Conservation (phyloP, 2,329 filamentous ascomycete genomes). For the Fusarium torreyae region DNA sequence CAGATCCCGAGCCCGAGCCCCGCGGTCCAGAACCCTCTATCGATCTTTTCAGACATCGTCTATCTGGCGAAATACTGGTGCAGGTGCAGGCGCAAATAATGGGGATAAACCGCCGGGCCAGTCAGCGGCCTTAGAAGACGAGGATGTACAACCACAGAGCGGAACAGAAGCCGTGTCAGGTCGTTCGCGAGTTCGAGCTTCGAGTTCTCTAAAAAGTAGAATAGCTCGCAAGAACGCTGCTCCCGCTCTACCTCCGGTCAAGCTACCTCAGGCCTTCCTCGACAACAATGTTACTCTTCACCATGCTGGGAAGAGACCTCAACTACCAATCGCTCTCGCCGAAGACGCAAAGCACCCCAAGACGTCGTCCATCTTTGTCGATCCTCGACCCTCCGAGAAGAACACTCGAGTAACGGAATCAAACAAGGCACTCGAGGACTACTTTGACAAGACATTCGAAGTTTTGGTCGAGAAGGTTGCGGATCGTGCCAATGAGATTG, state of each 20-base stretch:
- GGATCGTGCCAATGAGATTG: slow-evolving; percentile 35
- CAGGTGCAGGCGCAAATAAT: slow-evolving; percentile 39
- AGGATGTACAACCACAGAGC: slow-evolving; percentile 49
- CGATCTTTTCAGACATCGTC: slow-evolving; percentile 45
- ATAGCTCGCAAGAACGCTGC: slow-evolving; percentile 53
- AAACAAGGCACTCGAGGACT: slow-evolving; percentile 50
- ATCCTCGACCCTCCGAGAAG: slow-evolving; percentile 43
- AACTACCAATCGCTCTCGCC: slow-evolving; percentile 52
- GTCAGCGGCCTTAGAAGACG: slow-evolving; percentile 47
- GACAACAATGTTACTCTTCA: slow-evolving; percentile 62
- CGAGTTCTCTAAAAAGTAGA: slow-evolving; percentile 51
- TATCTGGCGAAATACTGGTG: slow-evolving; percentile 38
- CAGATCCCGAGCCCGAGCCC: slow-evolving; percentile 40
- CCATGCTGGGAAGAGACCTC: slow-evolving; percentile 46
- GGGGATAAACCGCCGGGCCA: slow-evolving; percentile 51
- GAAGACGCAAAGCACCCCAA: slow-evolving; percentile 54
- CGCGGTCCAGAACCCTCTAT: slow-evolving; percentile 28
- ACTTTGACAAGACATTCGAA: slow-evolving; percentile 53
- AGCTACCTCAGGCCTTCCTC: slow-evolving; percentile 72
- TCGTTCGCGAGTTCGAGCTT: slow-evolving; percentile 48
- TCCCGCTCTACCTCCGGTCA: slow-evolving; percentile 64
- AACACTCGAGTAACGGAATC: slow-evolving; percentile 43
- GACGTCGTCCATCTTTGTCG: slow-evolving; percentile 51
- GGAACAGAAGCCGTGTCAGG: slow-evolving; percentile 49
- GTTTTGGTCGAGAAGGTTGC: slow-evolving; percentile 37